Conservation (phyloP, 495 filamentous ascomycete genomes). For the Penicillium pulvis region DNA sequence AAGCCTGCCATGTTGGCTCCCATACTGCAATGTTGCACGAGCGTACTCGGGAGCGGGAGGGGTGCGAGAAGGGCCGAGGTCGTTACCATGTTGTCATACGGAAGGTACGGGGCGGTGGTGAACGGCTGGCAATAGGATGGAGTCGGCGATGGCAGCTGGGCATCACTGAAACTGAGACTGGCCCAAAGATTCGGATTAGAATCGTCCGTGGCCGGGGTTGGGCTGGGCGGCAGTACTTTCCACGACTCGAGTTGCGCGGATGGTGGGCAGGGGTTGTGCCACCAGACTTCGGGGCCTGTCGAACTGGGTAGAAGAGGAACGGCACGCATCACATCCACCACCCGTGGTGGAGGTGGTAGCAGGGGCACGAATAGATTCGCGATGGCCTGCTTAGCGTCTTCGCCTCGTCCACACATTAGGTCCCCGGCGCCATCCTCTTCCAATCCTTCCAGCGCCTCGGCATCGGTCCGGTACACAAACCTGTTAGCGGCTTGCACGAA, state of each 20-base stretch:
- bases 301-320: conserved; percentile 85
- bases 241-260: conserved; percentile 82
- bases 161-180: conserved; percentile 69
- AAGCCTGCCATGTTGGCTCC: conserved; percentile 54
- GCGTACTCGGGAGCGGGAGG: conserved; percentile 87
- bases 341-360: conserved; percentile 87
- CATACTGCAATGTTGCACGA: conserved; percentile 70
- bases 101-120: conserved; percentile 69
- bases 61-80: conserved; percentile 62
- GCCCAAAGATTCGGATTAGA: conserved; percentile 78
- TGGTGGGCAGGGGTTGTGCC: conserved; percentile 60
- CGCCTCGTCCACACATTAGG: conserved; percentile 85
- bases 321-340: conserved; percentile 88
- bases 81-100: conserved; percentile 69
- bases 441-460: conserved; percentile 87
- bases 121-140: conserved; percentile 80
- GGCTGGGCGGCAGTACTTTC: conserved; percentile 90
- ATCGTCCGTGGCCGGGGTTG: conserved; percentile 70
- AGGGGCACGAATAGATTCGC: conserved; percentile 84
- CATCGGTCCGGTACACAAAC: conserved; percentile 92
- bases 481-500: conserved; percentile 97
- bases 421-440: conserved; percentile 98
- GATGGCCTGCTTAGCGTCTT: conserved; percentile 89
- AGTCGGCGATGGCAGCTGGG: conserved; percentile 70
- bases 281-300: conserved; percentile 75